A percentile compares a stretch with the other conserved stretches of the same genome.
Evolutionary conservation across 768 basidiomycete genomes (phyloP).

Genomic region (Steccherinum ochraceum): DNA sequence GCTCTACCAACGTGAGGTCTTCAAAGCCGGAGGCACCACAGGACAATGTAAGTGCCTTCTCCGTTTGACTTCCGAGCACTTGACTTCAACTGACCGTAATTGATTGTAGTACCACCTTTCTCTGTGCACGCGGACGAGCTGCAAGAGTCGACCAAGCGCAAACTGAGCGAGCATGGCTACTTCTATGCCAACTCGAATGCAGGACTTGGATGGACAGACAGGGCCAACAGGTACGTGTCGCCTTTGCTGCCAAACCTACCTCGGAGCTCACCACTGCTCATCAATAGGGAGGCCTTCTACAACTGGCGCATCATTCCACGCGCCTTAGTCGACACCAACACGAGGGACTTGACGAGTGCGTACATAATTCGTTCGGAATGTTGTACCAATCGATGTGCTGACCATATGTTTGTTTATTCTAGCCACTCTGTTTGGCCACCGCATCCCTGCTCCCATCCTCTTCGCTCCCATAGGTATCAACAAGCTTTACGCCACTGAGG

Average conservation of each 20-base stretch:
- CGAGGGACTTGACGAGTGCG: conserved; percentile 40
- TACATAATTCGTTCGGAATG: background rate
- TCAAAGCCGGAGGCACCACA: conserved; percentile 32
- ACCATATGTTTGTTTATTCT: background rate
- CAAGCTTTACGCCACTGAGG: conserved; percentile 37
- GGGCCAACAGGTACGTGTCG: conserved; percentile 35
- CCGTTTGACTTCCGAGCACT: background rate
- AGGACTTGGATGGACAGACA: conserved; percentile 44
- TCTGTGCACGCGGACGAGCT: conserved; percentile 39
- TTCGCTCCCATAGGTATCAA: conserved; percentile 56
- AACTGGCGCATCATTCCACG: conserved; percentile 50
- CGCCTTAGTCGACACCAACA: conserved; percentile 46
- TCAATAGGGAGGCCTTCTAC: conserved; percentile 41
- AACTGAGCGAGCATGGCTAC: conserved; percentile 39
- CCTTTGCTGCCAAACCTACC: background rate
- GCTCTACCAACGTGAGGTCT: conserved; percentile 44
- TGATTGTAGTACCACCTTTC: conserved; percentile 30
- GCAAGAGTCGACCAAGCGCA: conserved; percentile 33
- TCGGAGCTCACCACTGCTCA: background rate
- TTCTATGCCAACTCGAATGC: conserved; percentile 50
- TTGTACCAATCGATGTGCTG: background rate
- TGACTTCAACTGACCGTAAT: background rate
- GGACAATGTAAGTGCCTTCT: conserved; percentile 26
- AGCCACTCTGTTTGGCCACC: conserved; percentile 41
- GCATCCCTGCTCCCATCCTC: conserved; percentile 43